These are phyloP conservation scores for Williopsis jadinii DNA, from an alignment of 1,139 yeast species.

Conservation along the genomic window DNA sequence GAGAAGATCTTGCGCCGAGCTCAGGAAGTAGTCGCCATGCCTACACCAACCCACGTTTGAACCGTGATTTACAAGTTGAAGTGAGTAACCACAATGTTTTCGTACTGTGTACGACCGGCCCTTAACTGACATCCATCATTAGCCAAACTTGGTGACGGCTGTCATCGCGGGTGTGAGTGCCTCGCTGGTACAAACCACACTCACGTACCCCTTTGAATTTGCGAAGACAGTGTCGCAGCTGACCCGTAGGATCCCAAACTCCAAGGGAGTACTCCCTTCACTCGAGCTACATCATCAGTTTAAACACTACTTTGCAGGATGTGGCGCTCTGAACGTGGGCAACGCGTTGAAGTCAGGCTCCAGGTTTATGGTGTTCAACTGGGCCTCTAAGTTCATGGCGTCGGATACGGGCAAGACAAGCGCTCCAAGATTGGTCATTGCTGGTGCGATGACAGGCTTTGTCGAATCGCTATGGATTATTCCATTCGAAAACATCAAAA, in stretches of 20 bases:
- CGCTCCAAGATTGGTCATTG: constrained; percentile 70
- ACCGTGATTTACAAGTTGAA: constrained; percentile 18
- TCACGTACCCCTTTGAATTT: constrained; percentile 82
- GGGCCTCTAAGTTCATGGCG: constrained; percentile 68
- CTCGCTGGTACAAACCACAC: constrained; percentile 60
- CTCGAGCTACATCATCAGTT: constrained; percentile 33
- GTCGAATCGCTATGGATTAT: constrained; percentile 77
- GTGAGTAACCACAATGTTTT: constrained; percentile 4
- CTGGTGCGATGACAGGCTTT: constrained; percentile 81
- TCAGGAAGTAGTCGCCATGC: not conserved
- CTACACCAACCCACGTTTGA: constrained; percentile 3
- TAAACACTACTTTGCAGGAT: constrained; percentile 61
- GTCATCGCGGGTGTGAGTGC: constrained; percentile 72
- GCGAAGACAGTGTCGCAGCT: constrained; percentile 70
- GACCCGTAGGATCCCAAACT: constrained; percentile 36
- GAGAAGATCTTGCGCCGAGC: no score
- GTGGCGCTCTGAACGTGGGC: constrained; percentile 75
- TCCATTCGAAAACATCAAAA: constrained; percentile 87
- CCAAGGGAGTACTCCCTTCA: constrained; percentile 26
- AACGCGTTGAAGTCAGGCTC: constrained; percentile 66
- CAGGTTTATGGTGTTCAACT: constrained; percentile 68
- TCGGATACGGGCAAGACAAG: constrained; percentile 48
- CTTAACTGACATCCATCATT: not conserved
- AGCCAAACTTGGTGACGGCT: constrained; percentile 44
- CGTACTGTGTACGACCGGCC: not conserved